A percentile compares a stretch with the other conserved stretches of the same genome.
phyloP scores from a whole-genome alignment of 1,284 basidiomycete genomes.

The Microbotryomycetes sp. region DNA sequence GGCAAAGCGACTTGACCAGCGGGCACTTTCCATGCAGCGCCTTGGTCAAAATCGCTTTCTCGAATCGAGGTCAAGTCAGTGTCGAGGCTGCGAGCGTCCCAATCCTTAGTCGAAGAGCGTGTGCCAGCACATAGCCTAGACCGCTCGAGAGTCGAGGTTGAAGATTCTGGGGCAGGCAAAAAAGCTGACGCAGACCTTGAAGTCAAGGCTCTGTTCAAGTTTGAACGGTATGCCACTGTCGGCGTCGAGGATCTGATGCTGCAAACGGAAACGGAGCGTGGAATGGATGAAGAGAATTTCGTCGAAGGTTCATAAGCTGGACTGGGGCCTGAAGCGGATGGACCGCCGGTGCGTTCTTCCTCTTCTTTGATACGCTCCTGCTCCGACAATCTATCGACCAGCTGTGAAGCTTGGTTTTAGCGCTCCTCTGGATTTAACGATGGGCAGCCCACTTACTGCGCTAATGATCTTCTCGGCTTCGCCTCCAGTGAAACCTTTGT shows the following conservation, averaged over 20 bases:
- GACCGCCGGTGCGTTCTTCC: slow-evolving; percentile 7
- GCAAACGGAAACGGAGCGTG: background rate
- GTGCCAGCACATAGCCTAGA: background rate
- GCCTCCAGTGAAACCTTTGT: slow-evolving; percentile 13
- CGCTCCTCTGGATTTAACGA: too few relatives aligned
- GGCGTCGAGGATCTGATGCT: background rate
- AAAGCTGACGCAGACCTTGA: background rate
- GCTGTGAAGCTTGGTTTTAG: background rate
- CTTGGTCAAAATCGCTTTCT: background rate
- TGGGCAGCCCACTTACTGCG: background rate
- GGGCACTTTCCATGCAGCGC: slow-evolving; percentile 5
- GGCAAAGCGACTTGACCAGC: slow-evolving; percentile 3
- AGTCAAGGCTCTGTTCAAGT: background rate
- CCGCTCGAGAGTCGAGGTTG: background rate
- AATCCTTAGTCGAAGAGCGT: too few relatives aligned
- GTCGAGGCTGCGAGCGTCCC: background rate
- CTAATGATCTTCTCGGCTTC: slow-evolving; percentile 29
- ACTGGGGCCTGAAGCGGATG: background rate
- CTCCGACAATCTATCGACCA: slow-evolving; percentile 23
- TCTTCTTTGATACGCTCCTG: slow-evolving; percentile 23
- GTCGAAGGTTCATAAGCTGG: slow-evolving; percentile 2
- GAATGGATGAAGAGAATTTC: background rate
- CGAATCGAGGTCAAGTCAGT: background rate
- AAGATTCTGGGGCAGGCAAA: background rate
- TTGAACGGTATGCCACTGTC: background rate